Evolutionary conservation across 441 rosid species (phyloP), one percentile per base, ranked within the genome.

Genomic region (Gossypium laxum): DNA sequence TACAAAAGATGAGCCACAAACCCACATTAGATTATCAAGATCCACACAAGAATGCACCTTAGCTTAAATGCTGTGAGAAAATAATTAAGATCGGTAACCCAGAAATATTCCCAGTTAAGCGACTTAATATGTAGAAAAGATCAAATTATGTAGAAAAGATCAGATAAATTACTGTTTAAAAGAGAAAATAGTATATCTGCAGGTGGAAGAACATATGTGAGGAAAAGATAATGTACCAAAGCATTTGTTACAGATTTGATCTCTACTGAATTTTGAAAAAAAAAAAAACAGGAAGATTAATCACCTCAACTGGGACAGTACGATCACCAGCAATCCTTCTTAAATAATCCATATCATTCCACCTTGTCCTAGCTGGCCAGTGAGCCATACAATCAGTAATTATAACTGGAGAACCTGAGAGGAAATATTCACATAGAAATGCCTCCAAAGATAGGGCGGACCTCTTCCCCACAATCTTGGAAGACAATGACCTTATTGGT

Each of bases 261-360:
- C 18, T 47, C 38, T 47, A 47, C 21, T 66, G 62, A 30, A 62
- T 32, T 65, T 63, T 52, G n/a, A 72, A 32, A 74, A 62, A 12
- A 38, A 52, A 4, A 26, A 26, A 26, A 26, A 24, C 32, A 72
- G 75, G 26, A 75, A 17, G 68, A 71, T 58, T 38, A 77, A 86
- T 86, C 84, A 91, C 98, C 98, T 93, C 98, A 57, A 93, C 98
- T 24, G 98, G 98, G 64, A 93, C 93, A 4, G 97, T 93, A 14
- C 98, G 90, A 63, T 88, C 84, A 76, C 97, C 98, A 69, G 96
- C 98, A 74, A 90, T 86, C 48, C 69, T 57, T 64, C 71, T 84
- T 51, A 93, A 86, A 72, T 93, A 93, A 75, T 85, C 89, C 81
- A 91, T 71, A 79, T 90, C 86, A 70, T 91, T 89, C 98, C 98